phyloP scores from a whole-genome alignment of 139 green algal species.

The Chlamydomonas schloesseri region DNA sequence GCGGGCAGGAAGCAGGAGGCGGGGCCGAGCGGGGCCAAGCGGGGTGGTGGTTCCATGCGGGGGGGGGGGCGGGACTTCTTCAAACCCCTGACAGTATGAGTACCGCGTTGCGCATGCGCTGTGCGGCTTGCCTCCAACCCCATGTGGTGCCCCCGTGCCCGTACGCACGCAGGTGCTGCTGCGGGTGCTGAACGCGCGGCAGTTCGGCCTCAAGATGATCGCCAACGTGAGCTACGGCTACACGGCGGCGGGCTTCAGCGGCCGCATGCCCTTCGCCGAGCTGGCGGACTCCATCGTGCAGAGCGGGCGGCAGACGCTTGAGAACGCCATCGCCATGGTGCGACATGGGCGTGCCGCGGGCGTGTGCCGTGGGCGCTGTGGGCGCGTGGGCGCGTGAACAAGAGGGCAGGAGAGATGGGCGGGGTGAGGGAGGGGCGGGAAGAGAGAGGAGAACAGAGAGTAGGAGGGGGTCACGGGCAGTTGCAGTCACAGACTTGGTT shows the following conservation, averaged over 20 bases:
- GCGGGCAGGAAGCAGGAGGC: too few species aligned
- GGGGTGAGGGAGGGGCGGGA: background rate
- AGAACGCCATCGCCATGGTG: constrained; percentile 90
- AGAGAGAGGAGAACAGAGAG: background rate
- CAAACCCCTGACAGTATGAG: too few species aligned
- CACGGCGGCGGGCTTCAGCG: constrained; percentile 75
- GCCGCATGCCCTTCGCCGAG: constrained; percentile 97
- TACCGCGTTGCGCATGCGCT: too few species aligned
- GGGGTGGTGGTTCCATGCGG: too few species aligned
- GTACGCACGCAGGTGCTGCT: constrained; percentile 85
- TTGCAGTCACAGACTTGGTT: too few species aligned
- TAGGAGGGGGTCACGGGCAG: too few species aligned
- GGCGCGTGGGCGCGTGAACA: background rate
- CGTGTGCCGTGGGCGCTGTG: background rate
- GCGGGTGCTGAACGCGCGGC: constrained; percentile 92
- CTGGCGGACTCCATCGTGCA: constrained; percentile 97
- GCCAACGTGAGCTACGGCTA: constrained; percentile 94
- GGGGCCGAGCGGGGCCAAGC: too few species aligned
- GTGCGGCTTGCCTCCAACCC: too few species aligned
- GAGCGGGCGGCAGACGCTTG: constrained; percentile 86
- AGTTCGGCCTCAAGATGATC: constrained; percentile 98
- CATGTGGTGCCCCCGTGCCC: too few species aligned
- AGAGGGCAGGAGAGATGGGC: background rate
- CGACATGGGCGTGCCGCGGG: constrained; percentile 56
- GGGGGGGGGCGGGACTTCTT: too few species aligned